These are phyloP conservation scores for Nematodospora anomalae DNA, from an alignment of 1,139 yeast genomes.

Conservation along the genomic window DNA sequence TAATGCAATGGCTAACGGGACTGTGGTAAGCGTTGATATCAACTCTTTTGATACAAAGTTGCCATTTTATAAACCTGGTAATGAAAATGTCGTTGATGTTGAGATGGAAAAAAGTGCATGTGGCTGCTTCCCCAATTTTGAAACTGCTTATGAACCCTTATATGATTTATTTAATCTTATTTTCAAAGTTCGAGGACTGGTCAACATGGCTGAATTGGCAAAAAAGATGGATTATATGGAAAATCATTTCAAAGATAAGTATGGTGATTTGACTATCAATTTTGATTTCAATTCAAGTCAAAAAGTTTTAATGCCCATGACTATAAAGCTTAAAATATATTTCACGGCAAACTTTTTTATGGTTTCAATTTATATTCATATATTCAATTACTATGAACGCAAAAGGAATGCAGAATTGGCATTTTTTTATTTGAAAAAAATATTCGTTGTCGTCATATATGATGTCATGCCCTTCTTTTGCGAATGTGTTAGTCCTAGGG, in stretches of 20 bases:
- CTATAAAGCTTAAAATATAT: constrained; percentile 23
- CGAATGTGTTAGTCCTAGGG: constrained; percentile 23
- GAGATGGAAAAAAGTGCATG: constrained; percentile 25
- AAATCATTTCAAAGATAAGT: constrained; percentile 17
- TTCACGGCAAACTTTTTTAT: constrained; percentile 22
- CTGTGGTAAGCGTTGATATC: constrained; percentile 29
- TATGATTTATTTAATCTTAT: constrained; percentile 20
- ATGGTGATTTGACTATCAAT: constrained; percentile 12
- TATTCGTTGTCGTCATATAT: constrained; percentile 23
- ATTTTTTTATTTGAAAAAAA: constrained; percentile 32
- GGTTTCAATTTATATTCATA: constrained; percentile 31
- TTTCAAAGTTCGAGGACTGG: constrained; percentile 21
- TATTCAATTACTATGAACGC: constrained; percentile 39
- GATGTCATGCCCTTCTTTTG: constrained; percentile 36
- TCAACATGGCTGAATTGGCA: constrained; percentile 22
- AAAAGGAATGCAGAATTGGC: constrained; percentile 23
- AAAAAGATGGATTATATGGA: constrained; percentile 20
- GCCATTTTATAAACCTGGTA: constrained; percentile 34
- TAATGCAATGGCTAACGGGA: constrained; percentile 40
- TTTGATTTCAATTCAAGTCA: constrained; percentile 7
- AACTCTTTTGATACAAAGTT: constrained; percentile 34
- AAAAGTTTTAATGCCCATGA: constrained; percentile 14
- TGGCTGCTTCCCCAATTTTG: constrained; percentile 19
- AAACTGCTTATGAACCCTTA: constrained; percentile 19
- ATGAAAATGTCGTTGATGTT: constrained; percentile 28